Conservation (phyloP, 345 rosid species). For the Eucalyptus sideroxylon region DNA sequence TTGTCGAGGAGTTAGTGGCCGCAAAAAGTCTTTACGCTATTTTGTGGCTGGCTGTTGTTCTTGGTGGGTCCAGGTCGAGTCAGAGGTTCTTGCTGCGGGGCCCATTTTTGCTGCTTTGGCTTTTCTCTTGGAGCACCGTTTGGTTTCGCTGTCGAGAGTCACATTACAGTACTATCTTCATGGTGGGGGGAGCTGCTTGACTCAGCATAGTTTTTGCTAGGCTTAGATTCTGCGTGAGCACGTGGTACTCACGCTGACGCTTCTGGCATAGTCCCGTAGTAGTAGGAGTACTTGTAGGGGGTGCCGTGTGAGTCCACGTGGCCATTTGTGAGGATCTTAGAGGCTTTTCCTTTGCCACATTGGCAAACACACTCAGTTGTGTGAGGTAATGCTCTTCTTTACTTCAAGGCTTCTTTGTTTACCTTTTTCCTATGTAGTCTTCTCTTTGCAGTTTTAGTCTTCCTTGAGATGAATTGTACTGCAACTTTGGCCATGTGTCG, state of each 20-base stretch:
- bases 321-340: background rate
- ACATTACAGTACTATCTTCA: background rate
- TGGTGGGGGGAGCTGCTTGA: background rate
- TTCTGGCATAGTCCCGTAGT: background rate
- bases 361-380: background rate
- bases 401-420: background rate
- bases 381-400: background rate
- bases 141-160: background rate
- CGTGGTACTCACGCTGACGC: background rate
- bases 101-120: conserved; percentile 1
- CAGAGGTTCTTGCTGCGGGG: background rate
- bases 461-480: background rate
- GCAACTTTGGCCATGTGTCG: background rate
- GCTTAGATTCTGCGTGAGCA: background rate
- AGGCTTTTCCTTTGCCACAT: background rate
- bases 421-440: background rate
- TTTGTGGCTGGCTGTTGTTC: conserved; percentile 42
- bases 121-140: background rate
- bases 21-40: conserved; percentile 14
- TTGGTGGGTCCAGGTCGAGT: conserved; percentile 4
- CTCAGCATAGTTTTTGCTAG: background rate
- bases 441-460: background rate
- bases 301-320: background rate
- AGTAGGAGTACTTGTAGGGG: background rate
- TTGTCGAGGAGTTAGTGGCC: conserved; percentile 33